A percentile compares a stretch with the other conserved stretches of the same genome.
Conservation (phyloP, 106 monocot genomes). For the Phalaenopsis aphrodite region DNA sequence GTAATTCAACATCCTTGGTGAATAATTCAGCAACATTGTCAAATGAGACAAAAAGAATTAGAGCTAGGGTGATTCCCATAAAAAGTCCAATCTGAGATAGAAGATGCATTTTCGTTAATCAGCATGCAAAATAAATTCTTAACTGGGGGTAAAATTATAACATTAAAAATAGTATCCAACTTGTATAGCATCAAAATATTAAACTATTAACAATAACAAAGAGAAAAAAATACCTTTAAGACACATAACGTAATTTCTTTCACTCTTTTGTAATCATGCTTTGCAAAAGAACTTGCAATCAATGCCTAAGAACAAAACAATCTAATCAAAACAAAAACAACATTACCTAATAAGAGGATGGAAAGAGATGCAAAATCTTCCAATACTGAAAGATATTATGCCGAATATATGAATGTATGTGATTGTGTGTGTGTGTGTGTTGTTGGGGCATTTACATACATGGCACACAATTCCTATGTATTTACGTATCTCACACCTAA, state of each 20-base stretch:
- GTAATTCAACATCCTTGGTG: conserved; percentile 73
- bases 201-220: not conserved
- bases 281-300: conserved; percentile 86
- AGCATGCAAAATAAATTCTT: not conserved
- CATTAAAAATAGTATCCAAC: conserved; percentile 2
- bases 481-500: too few species aligned
- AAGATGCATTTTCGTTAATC: conserved; percentile 3
- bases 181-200: conserved; percentile 6
- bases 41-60: conserved; percentile 62
- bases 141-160: conserved; percentile 1
- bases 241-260: conserved; percentile 55
- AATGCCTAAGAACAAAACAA: conserved; percentile 41
- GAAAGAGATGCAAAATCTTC: too few species aligned
- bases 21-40: conserved; percentile 66
- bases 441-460: too few species aligned
- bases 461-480: too few species aligned
- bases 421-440: too few species aligned
- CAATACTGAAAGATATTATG: too few species aligned
- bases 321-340: too few species aligned
- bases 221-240: conserved; percentile 50
- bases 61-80: conserved; percentile 54
- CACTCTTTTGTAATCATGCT: conserved; percentile 68
- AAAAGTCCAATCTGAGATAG: conserved; percentile 52
- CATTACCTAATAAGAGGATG: too few species aligned
- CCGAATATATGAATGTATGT: too few species aligned